These are phyloP conservation scores for Colletotrichum spaethianum DNA, from an alignment of 2,329 filamentous ascomycete genomes.

Conservation along the genomic window DNA sequence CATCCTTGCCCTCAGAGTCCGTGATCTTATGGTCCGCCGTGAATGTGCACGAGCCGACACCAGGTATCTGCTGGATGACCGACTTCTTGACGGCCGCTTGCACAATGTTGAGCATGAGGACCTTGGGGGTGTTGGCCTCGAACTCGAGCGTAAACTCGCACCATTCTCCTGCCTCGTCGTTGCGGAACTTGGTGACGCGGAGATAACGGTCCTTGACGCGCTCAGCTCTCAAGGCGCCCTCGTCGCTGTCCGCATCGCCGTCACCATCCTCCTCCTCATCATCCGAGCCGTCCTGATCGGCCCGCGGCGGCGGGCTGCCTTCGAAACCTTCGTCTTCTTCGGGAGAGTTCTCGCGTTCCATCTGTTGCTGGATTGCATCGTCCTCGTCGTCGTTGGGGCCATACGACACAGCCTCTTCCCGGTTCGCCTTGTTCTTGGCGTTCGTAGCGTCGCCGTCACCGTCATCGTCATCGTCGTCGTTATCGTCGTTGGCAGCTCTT, in stretches of 20 bases:
- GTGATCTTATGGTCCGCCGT: constrained; percentile 71
- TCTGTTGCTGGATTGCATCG: constrained; percentile 76
- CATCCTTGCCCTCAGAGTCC: constrained; percentile 64
- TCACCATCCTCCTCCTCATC: constrained; percentile 55
- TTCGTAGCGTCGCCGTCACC: constrained; percentile 85
- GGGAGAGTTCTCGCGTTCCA: constrained; percentile 70
- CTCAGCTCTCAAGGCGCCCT: constrained; percentile 64
- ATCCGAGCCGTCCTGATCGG: constrained; percentile 40
- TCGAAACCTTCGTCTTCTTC: constrained; percentile 67
- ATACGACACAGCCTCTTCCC: constrained; percentile 87
- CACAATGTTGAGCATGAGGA: constrained; percentile 92
- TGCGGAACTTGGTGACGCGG: constrained; percentile 83
- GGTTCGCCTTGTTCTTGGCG: constrained; percentile 82
- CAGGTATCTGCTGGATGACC: constrained; percentile 88
- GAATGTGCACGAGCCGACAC: constrained; percentile 80
- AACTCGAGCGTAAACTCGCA: constrained; percentile 90
- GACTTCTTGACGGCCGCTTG: constrained; percentile 84
- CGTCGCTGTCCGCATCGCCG: constrained; percentile 58
- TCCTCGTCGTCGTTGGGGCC: constrained; percentile 95
- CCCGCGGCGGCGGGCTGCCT: constrained; percentile 60
- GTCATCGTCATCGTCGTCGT: constrained; percentile 79
- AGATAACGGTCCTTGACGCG: constrained; percentile 75
- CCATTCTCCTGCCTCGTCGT: constrained; percentile 82
- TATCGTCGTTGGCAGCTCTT: constrained; percentile 64
- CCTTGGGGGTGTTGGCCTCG: constrained; percentile 83